Evolutionary conservation across 2,329 filamentous ascomycete species (phyloP).

Genomic region (Xylariales sp.): DNA sequence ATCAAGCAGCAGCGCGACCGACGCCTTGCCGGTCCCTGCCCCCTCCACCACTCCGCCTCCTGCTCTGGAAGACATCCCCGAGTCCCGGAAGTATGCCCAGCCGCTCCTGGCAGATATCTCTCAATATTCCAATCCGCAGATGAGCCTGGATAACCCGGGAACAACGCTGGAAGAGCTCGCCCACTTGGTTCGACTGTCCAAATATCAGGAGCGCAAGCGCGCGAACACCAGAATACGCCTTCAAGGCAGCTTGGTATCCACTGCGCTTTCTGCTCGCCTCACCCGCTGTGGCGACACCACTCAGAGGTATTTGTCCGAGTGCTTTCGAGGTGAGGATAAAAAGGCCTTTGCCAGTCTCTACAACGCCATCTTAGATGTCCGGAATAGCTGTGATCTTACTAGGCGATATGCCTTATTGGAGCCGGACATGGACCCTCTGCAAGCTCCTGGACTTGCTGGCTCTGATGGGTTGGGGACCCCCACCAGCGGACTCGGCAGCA

Average conservation of each 20-base stretch:
- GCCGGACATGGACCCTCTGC: conserved; percentile 63
- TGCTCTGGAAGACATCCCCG: conserved; percentile 32
- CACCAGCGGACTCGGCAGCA: conserved; percentile 33
- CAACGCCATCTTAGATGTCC: conserved; percentile 74
- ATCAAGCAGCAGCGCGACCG: too few relatives aligned
- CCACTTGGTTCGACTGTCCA: conserved; percentile 71
- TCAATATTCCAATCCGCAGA: conserved; percentile 58
- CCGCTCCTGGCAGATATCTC: conserved; percentile 64
- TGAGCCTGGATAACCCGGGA: conserved; percentile 57
- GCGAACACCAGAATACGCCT: conserved; percentile 68
- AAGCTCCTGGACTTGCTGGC: conserved; percentile 44
- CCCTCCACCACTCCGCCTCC: conserved; percentile 28
- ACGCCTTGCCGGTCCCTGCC: conserved; percentile 14
- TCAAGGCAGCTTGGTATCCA: conserved; percentile 70
- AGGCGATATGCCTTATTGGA: conserved; percentile 67
- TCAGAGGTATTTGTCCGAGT: conserved; percentile 71
- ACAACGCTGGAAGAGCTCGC: conserved; percentile 74
- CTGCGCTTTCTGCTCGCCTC: conserved; percentile 69
- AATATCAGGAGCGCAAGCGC: conserved; percentile 78
- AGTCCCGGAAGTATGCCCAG: conserved; percentile 39
- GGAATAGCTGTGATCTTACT: conserved; percentile 70
- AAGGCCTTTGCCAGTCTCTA: conserved; percentile 70
- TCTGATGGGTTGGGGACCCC: conserved; percentile 47
- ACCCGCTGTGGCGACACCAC: conserved; percentile 71
- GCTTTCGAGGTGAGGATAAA: conserved; percentile 75